Evolutionary conservation across 2,329 filamentous ascomycete species (phyloP).

Genomic region (Colletotrichum spinosum): DNA sequence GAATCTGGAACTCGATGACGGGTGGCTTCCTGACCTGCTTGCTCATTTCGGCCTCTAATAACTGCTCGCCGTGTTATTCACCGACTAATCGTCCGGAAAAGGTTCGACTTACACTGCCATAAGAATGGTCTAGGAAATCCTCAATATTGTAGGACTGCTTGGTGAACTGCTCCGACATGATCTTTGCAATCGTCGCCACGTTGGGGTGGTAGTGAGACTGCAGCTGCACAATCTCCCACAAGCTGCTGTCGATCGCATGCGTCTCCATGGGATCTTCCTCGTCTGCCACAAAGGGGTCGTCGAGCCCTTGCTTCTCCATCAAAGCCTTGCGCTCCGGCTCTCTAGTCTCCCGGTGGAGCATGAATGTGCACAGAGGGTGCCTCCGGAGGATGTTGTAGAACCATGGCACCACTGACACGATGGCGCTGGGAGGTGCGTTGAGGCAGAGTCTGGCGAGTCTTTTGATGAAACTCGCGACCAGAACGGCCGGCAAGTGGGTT

Average conservation of each 20-base stretch:
- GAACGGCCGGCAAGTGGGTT: constrained; percentile 88
- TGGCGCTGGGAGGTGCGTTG: constrained; percentile 88
- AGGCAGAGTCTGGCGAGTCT: constrained; percentile 85
- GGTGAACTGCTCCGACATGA: constrained; percentile 96
- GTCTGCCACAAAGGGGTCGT: constrained; percentile 81
- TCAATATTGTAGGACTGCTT: constrained; percentile 96
- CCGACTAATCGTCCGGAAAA: constrained; percentile 61
- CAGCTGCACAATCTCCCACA: constrained; percentile 95
- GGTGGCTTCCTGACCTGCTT: constrained; percentile 88
- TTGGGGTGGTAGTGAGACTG: constrained; percentile 97
- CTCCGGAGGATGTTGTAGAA: constrained; percentile 93
- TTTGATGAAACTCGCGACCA: constrained; percentile 97
- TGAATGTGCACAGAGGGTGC: constrained; percentile 93
- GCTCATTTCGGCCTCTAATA: constrained; percentile 85
- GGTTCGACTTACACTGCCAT: constrained; percentile 74
- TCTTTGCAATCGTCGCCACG: constrained; percentile 91
- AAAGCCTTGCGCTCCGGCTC: constrained; percentile 67
- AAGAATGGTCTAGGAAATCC: constrained; percentile 96
- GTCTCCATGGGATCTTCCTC: constrained; percentile 89
- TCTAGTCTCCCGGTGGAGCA: constrained; percentile 84
- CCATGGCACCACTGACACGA: constrained; percentile 91
- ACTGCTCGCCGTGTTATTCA: constrained; percentile 59
- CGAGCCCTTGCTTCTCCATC: constrained; percentile 69
- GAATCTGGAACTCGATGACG: constrained; percentile 94
- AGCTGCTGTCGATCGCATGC: constrained; percentile 86